A percentile compares a stretch with the other conserved stretches of the same genome.
Evolutionary conservation across 352 stramenopile species (phyloP).

Genomic region (Elongisporangium prolatum): DNA sequence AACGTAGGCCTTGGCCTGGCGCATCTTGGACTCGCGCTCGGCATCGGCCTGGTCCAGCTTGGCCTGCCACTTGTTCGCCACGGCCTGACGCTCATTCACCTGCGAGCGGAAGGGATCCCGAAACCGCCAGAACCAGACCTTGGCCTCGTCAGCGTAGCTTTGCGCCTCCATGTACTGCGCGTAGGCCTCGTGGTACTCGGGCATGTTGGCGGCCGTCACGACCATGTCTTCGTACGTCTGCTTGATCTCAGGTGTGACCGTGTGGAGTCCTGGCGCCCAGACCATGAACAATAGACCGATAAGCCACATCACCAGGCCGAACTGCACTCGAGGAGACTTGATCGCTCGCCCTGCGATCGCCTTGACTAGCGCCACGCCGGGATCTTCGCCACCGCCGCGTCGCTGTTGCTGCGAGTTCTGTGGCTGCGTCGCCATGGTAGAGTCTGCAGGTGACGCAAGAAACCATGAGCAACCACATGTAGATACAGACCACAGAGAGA

Average conservation of each 20-base stretch:
- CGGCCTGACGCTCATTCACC: slow-evolving; percentile 47
- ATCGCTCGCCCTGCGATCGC: slow-evolving; percentile 41
- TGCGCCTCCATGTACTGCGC: slow-evolving; percentile 46
- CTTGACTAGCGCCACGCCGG: slow-evolving; percentile 50
- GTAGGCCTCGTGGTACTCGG: slow-evolving; percentile 72
- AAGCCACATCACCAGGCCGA: slow-evolving; percentile 60
- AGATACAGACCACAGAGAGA: background rate
- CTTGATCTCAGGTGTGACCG: slow-evolving; percentile 75
- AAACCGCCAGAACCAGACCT: slow-evolving; percentile 87
- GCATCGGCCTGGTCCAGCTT: slow-evolving; percentile 53
- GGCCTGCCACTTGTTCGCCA: slow-evolving; percentile 54
- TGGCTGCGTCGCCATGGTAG: background rate
- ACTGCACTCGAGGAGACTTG: slow-evolving; percentile 58
- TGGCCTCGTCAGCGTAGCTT: slow-evolving; percentile 54
- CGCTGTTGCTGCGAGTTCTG: background rate
- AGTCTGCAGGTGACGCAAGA: background rate
- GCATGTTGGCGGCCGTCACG: slow-evolving; percentile 69
- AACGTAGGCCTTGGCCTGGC: slow-evolving; percentile 70
- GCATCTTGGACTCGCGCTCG: slow-evolving; percentile 66
- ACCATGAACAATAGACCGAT: slow-evolving; percentile 86
- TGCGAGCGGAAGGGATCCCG: slow-evolving; percentile 64
- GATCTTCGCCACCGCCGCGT: slow-evolving; percentile 20
- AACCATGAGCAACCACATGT: background rate
- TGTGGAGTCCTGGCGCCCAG: slow-evolving; percentile 45
- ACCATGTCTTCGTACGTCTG: slow-evolving; percentile 72